A percentile compares a stretch with the other conserved stretches of the same genome.
Conservation (phyloP, 305 asterid genomes). For the Solanum hybrid region DNA sequence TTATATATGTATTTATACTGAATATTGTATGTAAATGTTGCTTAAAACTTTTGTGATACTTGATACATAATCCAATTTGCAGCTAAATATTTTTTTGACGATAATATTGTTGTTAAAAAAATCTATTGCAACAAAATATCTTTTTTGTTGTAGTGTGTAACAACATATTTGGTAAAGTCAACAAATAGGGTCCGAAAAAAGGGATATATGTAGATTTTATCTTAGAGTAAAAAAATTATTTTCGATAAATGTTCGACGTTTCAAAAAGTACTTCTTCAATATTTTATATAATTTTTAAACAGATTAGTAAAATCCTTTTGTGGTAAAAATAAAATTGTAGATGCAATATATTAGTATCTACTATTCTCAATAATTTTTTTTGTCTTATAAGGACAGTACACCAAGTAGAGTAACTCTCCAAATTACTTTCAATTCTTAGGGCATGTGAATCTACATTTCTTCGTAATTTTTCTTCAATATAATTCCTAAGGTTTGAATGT, state of each 20-base stretch:
- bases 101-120: too few species aligned
- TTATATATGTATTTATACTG: not conserved
- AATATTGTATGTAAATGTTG: not conserved
- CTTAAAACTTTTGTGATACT: too few species aligned
- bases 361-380: not conserved
- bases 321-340: not conserved
- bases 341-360: not conserved
- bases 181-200: not conserved
- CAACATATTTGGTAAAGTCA: not conserved
- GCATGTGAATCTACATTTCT: not conserved
- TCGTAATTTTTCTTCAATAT: not conserved
- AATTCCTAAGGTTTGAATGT: not conserved
- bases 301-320: not conserved
- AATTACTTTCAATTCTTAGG: not conserved
- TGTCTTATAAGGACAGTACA: not conserved
- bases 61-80: too few species aligned
- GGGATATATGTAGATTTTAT: not conserved
- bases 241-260: rapidly evolving
- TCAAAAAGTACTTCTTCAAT: not conserved
- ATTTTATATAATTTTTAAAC: not conserved
- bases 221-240: not conserved
- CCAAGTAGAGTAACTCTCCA: not conserved
- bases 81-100: not conserved
- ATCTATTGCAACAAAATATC: not conserved
- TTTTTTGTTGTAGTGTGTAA: not conserved